Base-by-base conservation (phyloP, 2,329 filamentous ascomycete species). In the Cadophora sp. region DNA sequence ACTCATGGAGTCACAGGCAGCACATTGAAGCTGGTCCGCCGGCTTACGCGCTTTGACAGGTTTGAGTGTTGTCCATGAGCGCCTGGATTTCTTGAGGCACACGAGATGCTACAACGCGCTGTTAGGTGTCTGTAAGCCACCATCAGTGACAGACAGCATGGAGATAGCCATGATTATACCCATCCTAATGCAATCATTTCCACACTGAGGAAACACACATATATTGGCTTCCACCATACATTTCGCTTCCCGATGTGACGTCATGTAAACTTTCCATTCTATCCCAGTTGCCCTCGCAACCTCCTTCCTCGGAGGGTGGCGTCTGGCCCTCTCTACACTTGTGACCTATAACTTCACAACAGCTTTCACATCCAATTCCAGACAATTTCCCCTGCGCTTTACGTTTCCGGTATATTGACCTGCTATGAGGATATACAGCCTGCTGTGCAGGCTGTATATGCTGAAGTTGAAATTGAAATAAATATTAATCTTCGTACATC, bases 171-270 rank as follows among this genome's bases (percentile, higher is more conserved):
- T 59, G 43, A 59, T 43, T 26, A 66, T 51, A 43, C 22, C 60
- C 55, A 61, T 48, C 56, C 46, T 51, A 61, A 61, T 66, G 22
- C 27, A 53, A 61, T 61, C 31, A 37, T 43, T 29, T 51, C 51
- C 22, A 63, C 31, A 7, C 19, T 50, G 27, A 58, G 26, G 31
- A 48, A 7, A 16, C 22, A n/a, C 40, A 31, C 16, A 48, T 7
- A 22, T 22, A 5, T 14, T 48, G 19, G 7, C n/a, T 46, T 48
- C 19, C 22, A 9, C 22, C 6, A n/a, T 12, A 5, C 6, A 8
- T 1, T 4, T 22, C 43, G 22, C 8, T 48, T 2, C n/a, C 1
- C 22, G 22, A 6, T 48, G 43, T 48, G 43, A 48, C 6, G 12
- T 48, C 19, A 48, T 48, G n/a, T 22, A 6, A 22, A 22, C 4